Conservation (phyloP, 163 green algal genomes). For the Trebouxia gelatinosa region DNA sequence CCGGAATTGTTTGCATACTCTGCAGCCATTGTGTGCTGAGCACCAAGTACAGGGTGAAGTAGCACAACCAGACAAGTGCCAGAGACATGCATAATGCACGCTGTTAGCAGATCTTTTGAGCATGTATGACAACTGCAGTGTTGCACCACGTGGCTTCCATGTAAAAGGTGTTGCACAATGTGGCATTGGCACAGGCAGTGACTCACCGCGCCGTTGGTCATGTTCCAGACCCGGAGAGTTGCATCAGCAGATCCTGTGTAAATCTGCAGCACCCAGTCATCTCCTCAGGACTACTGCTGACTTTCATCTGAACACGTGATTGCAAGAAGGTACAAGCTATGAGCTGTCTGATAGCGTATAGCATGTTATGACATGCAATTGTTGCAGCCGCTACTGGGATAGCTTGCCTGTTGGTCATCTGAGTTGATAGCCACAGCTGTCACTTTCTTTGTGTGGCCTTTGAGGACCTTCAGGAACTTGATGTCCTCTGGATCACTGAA, state of each 20-base stretch:
- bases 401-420: conserved; percentile 41
- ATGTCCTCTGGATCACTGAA: conserved; percentile 58
- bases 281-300: too few species aligned
- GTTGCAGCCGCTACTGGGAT: too few species aligned
- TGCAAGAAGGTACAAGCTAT: neutral
- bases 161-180: too few species aligned
- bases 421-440: conserved; percentile 51
- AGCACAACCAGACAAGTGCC: too few species aligned
- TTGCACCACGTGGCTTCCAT: too few species aligned
- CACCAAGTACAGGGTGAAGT: too few species aligned
- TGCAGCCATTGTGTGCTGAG: too few species aligned
- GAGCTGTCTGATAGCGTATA: neutral
- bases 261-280: conserved; percentile 59
- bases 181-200: too few species aligned
- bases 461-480: conserved; percentile 52
- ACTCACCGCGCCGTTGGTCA: conserved; percentile 46
- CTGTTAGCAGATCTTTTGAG: too few species aligned
- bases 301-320: neutral
- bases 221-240: conserved; percentile 66
- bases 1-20: conserved; percentile 24
- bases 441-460: conserved; percentile 56
- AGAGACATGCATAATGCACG: too few species aligned
- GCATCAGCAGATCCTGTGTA: conserved; percentile 75
- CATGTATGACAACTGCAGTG: too few species aligned
- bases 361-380: neutral